phyloP scores from a whole-genome alignment of 2,329 filamentous ascomycete genomes.

The Herpotrichia juniperi region DNA sequence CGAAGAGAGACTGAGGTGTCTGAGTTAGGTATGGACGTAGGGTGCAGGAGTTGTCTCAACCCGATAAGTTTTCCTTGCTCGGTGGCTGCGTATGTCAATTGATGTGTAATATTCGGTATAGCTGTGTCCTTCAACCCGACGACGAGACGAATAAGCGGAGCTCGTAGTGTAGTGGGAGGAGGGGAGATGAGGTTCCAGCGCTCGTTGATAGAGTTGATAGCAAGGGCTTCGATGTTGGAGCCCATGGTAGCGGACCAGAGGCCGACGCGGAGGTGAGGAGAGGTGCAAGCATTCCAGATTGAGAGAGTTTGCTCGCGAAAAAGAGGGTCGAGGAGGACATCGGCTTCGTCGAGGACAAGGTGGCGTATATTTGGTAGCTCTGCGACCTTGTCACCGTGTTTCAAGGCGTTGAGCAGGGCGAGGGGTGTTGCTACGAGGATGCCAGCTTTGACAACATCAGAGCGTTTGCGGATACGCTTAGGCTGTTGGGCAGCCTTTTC shows the following conservation, averaged over 20 bases:
- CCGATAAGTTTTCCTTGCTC: slow-evolving; percentile 94
- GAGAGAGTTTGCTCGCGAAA: slow-evolving; percentile 87
- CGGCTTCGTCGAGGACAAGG: slow-evolving; percentile 89
- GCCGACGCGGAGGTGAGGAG: slow-evolving; percentile 72
- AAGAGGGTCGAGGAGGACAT: slow-evolving; percentile 88
- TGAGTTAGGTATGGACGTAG: slow-evolving; percentile 65
- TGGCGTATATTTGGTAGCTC: slow-evolving; percentile 71
- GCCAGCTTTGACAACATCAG: slow-evolving; percentile 71
- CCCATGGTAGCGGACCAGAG: slow-evolving; percentile 98
- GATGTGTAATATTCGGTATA: slow-evolving; percentile 89
- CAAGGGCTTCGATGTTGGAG: slow-evolving; percentile 84
- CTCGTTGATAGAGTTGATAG: slow-evolving; percentile 63
- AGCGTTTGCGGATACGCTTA: slow-evolving; percentile 45
- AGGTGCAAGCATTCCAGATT: slow-evolving; percentile 81
- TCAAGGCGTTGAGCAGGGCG: slow-evolving; percentile 75
- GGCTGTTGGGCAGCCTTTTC: slow-evolving; percentile 40
- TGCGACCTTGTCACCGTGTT: slow-evolving; percentile 50
- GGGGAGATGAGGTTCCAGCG: slow-evolving; percentile 37
- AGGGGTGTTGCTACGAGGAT: slow-evolving; percentile 83
- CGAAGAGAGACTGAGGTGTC: slow-evolving; percentile 62
- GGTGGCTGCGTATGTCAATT: slow-evolving; percentile 86
- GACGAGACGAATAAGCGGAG: slow-evolving; percentile 77
- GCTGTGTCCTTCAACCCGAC: slow-evolving; percentile 97
- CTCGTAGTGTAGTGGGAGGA: slow-evolving; percentile 42
- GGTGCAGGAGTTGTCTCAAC: slow-evolving; percentile 86